Conservation (phyloP, 2,329 filamentous ascomycete species). For the Trichoderma pleuroti region DNA sequence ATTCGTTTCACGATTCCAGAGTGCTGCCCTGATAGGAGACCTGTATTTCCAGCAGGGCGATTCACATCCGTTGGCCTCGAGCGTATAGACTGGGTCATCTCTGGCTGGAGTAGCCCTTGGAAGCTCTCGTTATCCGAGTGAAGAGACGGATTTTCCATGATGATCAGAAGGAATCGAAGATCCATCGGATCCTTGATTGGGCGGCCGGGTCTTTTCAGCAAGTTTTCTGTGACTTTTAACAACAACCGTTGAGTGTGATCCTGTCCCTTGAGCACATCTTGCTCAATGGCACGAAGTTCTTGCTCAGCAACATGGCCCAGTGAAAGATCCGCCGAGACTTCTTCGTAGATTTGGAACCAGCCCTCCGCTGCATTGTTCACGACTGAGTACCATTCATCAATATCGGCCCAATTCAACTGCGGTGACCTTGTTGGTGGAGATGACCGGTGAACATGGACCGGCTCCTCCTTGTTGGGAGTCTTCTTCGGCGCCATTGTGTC, state of each 20-base stretch:
- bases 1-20: conserved; percentile 83
- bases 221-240: conserved; percentile 72
- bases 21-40: conserved; percentile 61
- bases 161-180: conserved; percentile 71
- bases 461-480: conserved; percentile 23
- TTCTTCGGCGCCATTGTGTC: conserved; percentile 30
- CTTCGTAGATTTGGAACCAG: conserved; percentile 61
- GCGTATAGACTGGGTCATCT: conserved; percentile 15
- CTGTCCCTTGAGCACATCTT: conserved; percentile 54
- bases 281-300: conserved; percentile 45
- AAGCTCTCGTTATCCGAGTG: conserved; percentile 45
- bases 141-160: conserved; percentile 75
- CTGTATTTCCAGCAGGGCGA: conserved; percentile 32
- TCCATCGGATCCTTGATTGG: conserved; percentile 66
- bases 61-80: conserved; percentile 22
- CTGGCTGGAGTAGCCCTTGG: conserved; percentile 38
- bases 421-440: conserved; percentile 45
- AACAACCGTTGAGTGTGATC: conserved; percentile 66
- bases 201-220: conserved; percentile 75
- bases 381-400: conserved; percentile 70
- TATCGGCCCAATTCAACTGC: conserved; percentile 69
- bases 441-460: conserved; percentile 13
- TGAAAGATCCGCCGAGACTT: conserved; percentile 35
- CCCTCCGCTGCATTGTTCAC: conserved; percentile 63
- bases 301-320: conserved; percentile 35